Percentiles rank a stretch among this genome's conserved stretches.
Evolutionary conservation across 2,329 filamentous ascomycete species (phyloP).

Genomic region (Cladosporium velox): DNA sequence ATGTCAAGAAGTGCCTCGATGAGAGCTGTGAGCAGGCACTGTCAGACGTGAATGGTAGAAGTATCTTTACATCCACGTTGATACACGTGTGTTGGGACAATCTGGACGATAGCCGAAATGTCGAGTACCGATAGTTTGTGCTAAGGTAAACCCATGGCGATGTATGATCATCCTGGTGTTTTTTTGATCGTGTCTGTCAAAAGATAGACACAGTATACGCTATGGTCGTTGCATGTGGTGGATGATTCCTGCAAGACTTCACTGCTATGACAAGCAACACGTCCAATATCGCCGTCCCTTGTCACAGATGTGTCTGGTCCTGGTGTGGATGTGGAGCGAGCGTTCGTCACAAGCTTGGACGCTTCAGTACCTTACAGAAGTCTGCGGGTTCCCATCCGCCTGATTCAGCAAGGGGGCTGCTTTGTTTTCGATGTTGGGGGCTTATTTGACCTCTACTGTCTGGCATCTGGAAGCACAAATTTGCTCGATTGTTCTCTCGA

Average conservation of each 20-base stretch:
- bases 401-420: background rate
- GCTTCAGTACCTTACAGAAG: background rate
- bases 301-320: background rate
- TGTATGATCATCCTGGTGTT: background rate
- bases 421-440: background rate
- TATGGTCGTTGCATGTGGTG: background rate
- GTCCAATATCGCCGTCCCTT: background rate
- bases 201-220: background rate
- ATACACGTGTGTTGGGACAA: background rate
- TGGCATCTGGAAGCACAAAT: background rate
- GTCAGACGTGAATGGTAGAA: background rate
- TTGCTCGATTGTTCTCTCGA: background rate
- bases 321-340: background rate
- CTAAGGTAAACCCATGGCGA: background rate
- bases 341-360: background rate
- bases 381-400: background rate
- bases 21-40: background rate
- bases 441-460: background rate
- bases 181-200: background rate
- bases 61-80: background rate
- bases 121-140: background rate
- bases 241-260: background rate
- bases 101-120: background rate
- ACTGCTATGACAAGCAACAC: background rate
- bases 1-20: background rate